Evolutionary conservation across 2,329 filamentous ascomycete genomes (phyloP).

Genomic region (Epichloe festucae): DNA sequence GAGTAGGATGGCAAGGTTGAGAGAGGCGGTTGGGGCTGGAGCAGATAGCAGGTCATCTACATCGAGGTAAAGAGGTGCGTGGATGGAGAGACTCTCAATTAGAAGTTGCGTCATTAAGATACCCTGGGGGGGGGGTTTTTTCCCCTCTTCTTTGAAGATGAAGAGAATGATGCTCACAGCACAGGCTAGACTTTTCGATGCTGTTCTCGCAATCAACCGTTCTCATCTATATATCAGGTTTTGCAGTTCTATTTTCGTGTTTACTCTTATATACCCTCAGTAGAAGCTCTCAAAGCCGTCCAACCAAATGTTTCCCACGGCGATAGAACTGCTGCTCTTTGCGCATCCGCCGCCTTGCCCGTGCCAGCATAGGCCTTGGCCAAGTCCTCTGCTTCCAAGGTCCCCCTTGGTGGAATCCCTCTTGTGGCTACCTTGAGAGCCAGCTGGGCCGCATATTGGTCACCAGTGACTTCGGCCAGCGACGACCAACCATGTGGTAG

Average conservation of each 20-base stretch:
- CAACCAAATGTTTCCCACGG: constrained; percentile 64
- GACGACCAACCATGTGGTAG: constrained; percentile 72
- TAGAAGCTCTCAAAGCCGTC: constrained; percentile 35
- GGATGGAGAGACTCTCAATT: constrained; percentile 2
- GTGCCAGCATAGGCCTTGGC: constrained; percentile 63
- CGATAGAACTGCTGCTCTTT: constrained; percentile 64
- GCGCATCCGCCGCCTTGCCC: constrained; percentile 57
- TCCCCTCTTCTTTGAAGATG: too few species aligned
- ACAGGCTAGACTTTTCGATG: too few species aligned
- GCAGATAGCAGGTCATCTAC: not conserved
- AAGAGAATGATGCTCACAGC: too few species aligned
- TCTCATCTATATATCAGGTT: not conserved
- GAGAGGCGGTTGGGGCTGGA: constrained; percentile 35
- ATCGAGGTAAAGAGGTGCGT: not conserved
- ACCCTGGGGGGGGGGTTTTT: too few species aligned
- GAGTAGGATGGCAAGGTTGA: constrained; percentile 55
- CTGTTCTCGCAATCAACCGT: too few species aligned
- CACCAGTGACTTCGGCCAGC: constrained; percentile 47
- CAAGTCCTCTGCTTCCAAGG: constrained; percentile 55
- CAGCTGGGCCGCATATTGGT: constrained; percentile 54
- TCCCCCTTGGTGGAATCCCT: constrained; percentile 59
- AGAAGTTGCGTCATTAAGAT: not conserved
- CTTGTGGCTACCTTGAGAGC: constrained; percentile 66
- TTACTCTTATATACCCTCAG: constrained; percentile 11
- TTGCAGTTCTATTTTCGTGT: constrained; percentile 7